Base-by-base conservation (phyloP, 352 stramenopile genomes). In the Pythium biforme region DNA sequence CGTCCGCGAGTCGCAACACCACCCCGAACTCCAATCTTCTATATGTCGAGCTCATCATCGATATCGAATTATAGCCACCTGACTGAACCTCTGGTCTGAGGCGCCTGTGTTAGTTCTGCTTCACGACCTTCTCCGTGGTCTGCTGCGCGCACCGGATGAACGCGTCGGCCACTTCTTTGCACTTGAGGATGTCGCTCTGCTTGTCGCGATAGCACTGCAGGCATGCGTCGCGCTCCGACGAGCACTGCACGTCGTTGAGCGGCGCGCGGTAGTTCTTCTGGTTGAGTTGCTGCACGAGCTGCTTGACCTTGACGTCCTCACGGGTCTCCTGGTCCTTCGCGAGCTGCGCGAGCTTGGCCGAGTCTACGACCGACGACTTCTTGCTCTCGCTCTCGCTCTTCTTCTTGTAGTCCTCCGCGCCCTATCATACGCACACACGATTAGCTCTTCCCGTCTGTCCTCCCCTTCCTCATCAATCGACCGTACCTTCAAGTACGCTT, bases 121-220 rank as follows among this genome's bases (percentile, higher is more conserved):
- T 84, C 51, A 89, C 78, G 41, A 87, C 87, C 73, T 84, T 78
- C 73, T 89, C 85, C n/a, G 86, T 93, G 47, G 84, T 86, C 72
- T 88, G 71, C 61, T 90, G 81, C 40, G 83, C 81, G 69, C 86
- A 95, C 34, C 76, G 83, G 49, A 90, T 73, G 52, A 95, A 95
- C 57, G 86, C 86, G 57, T 95, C 86, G 47, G 86, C 83, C 60
- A 95, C 80, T 72, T 95, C 78, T 76, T 90, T 90, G 77, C 86
- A 95, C 66, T 86, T 74, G 55, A 95, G 80, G 43, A 95, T 63
- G 71, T 93, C 72, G 62, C 72, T 82, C 65, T 85, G 72, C 66
- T 89, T 81, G 76, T 91, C 81, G 79, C 76, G 81, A 87, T 95
- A 95, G 73, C 86, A 95, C 69, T 92, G 73, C 74, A 95, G 79